A percentile compares a stretch with the other conserved stretches of the same genome.
Evolutionary conservation across 2,329 filamentous ascomycete genomes (phyloP).

Genomic region (Talaromyces sp.): DNA sequence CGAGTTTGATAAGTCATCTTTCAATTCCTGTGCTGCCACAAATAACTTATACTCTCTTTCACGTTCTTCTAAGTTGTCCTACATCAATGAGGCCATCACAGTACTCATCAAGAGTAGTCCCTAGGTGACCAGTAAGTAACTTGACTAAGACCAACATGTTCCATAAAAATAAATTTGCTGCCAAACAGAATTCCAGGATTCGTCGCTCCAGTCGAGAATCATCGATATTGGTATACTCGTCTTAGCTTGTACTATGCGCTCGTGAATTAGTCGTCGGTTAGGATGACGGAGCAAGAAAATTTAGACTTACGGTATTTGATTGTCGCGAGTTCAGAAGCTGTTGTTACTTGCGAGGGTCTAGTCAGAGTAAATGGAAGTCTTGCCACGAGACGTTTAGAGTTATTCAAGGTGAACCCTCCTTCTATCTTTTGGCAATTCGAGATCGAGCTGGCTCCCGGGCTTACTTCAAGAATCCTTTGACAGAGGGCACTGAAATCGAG

Average conservation of each 20-base stretch:
- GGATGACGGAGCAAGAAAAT: neutral
- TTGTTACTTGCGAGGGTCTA: conserved; percentile 34
- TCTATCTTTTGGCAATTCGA: conserved; percentile 39
- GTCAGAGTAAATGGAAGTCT: conserved; percentile 37
- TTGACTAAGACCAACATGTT: conserved; percentile 23
- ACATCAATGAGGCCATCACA: conserved; percentile 36
- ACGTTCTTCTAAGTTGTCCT: conserved; percentile 27
- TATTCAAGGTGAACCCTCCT: conserved; percentile 42
- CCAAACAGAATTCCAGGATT: conserved; percentile 32
- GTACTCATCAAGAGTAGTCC: conserved; percentile 31
- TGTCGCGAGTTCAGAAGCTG: conserved; percentile 44
- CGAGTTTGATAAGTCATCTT: conserved; percentile 23
- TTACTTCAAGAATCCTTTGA: conserved; percentile 31
- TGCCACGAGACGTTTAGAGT: conserved; percentile 35
- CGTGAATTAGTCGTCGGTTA: neutral
- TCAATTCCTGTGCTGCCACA: conserved; percentile 30
- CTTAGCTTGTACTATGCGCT: conserved; percentile 31
- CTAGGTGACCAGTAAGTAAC: conserved; percentile 22
- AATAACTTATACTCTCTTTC: conserved; percentile 29
- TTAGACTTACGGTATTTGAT: conserved; percentile 36
- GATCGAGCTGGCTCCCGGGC: conserved; percentile 32
- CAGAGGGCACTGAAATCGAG: conserved; percentile 41
- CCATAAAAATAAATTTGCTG: conserved; percentile 39
- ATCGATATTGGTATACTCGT: conserved; percentile 40
- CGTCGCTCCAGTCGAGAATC: conserved; percentile 41